phyloP scores from a whole-genome alignment of 176 grass and related monocot species.

The Chrysopogon serrulatus region DNA sequence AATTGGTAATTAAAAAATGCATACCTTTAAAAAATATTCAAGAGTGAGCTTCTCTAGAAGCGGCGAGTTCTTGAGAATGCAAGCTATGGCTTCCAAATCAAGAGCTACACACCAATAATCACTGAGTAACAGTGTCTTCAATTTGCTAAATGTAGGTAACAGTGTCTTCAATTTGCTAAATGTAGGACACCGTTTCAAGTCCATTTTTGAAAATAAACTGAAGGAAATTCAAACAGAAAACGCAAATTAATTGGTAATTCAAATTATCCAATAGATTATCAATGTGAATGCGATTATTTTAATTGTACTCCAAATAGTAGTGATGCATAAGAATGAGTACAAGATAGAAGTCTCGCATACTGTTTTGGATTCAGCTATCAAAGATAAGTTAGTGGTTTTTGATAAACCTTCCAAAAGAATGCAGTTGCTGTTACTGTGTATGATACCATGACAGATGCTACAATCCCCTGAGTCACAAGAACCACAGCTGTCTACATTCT shows the following conservation, averaged over 20 bases:
- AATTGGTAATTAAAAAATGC: not conserved
- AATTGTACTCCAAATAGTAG: not conserved
- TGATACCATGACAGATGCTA: not conserved
- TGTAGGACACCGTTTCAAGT: slow-evolving; percentile 11
- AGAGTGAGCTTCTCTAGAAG: slow-evolving; percentile 24
- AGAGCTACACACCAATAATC: not conserved
- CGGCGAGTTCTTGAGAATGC: slow-evolving; percentile 16
- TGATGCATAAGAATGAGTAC: not conserved
- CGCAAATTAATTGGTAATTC: not conserved
- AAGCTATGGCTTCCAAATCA: not conserved
- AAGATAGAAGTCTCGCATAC: not conserved
- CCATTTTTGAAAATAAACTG: slow-evolving; percentile 17
- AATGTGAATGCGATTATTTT: not conserved
- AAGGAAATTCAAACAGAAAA: not conserved
- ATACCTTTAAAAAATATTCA: not conserved
- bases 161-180: slow-evolving; percentile 30
- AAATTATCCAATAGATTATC: not conserved
- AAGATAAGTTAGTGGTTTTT: not conserved
- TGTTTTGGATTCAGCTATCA: not conserved
- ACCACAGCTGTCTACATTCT: not conserved
- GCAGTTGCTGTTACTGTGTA: not conserved
- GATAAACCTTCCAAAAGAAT: slow-evolving; percentile 7
- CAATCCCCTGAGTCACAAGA: not conserved
- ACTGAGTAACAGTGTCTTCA: slow-evolving; percentile 15
- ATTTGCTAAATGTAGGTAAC: slow-evolving; percentile 23